These are phyloP conservation scores for Suillus ampliporus DNA, from an alignment of 768 basidiomycete species.

Conservation along the genomic window DNA sequence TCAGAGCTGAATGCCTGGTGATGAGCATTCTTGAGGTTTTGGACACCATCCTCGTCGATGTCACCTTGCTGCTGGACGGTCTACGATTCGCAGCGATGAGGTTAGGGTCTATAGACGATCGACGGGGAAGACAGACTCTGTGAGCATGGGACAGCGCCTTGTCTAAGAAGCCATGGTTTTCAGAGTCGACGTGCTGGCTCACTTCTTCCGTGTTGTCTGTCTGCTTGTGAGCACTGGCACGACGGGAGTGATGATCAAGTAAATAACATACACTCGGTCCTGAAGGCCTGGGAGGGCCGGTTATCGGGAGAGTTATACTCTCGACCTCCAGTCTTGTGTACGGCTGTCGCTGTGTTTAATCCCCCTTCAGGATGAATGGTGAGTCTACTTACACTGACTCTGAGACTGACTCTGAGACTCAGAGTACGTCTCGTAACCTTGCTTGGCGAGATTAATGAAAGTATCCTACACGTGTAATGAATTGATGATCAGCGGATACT, in stretches of 20 bases:
- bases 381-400: constrained; percentile 14
- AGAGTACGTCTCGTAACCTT: constrained; percentile 62
- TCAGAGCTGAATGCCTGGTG: constrained; percentile 56
- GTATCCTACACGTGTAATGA: constrained; percentile 50
- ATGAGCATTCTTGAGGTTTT: constrained; percentile 51
- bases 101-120: not conserved
- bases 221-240: constrained; percentile 17
- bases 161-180: constrained; percentile 48
- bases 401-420: constrained; percentile 18
- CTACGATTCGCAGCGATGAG: constrained; percentile 4
- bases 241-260: constrained; percentile 5
- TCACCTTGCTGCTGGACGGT: constrained; percentile 52
- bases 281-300: constrained; percentile 21
- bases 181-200: constrained; percentile 55
- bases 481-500: constrained; percentile 1
- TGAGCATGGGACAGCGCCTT: constrained; percentile 58
- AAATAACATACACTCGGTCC: constrained; percentile 30
- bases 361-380: constrained; percentile 16
- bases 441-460: constrained; percentile 73
- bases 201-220: constrained; percentile 72
- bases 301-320: constrained; percentile 67
- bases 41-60: constrained; percentile 69
- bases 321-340: constrained; percentile 64
- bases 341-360: constrained; percentile 38
- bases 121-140: constrained; percentile 41